phyloP scores from a whole-genome alignment of 768 basidiomycete genomes.

The Galerina sulciceps region DNA sequence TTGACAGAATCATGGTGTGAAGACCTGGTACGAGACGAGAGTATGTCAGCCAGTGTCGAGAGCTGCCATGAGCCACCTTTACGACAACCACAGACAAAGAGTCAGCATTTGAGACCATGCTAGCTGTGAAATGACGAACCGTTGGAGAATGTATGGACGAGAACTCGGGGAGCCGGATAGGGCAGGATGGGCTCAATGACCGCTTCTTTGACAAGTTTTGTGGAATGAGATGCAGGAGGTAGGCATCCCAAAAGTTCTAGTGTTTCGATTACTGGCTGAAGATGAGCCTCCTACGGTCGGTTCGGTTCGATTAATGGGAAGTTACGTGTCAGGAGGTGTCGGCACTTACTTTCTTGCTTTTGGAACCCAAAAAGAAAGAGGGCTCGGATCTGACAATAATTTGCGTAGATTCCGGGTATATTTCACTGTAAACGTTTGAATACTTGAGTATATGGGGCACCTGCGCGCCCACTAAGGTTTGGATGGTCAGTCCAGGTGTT shows the following conservation, averaged over 20 bases:
- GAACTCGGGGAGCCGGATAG: conserved; percentile 32
- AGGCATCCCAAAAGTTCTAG: conserved; percentile 42
- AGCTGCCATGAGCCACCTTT: conserved; percentile 47
- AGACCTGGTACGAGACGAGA: conserved; percentile 21
- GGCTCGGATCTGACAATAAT: conserved; percentile 42
- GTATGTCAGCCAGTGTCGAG: conserved; percentile 34
- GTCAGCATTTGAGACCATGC: neutral
- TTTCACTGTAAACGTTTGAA: conserved; percentile 38
- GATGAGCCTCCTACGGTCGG: conserved; percentile 26
- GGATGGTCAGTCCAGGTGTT: neutral
- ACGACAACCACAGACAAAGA: neutral
- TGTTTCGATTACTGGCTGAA: conserved; percentile 39
- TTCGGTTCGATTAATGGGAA: neutral
- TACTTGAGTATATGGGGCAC: conserved; percentile 52
- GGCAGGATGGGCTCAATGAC: conserved; percentile 6
- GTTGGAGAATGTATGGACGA: conserved; percentile 54
- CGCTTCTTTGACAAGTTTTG: neutral
- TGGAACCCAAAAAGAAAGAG: conserved; percentile 38
- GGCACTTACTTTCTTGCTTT: conserved; percentile 33
- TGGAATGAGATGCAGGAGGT: conserved; percentile 12
- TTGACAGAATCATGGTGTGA: conserved; percentile 4
- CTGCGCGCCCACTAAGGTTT: conserved; percentile 45
- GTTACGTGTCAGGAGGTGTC: neutral
- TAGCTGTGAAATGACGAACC: conserved; percentile 29
- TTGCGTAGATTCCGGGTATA: conserved; percentile 47